Evolutionary conservation across 768 basidiomycete genomes (phyloP).

Genomic region (Suillus cothurnatus): DNA sequence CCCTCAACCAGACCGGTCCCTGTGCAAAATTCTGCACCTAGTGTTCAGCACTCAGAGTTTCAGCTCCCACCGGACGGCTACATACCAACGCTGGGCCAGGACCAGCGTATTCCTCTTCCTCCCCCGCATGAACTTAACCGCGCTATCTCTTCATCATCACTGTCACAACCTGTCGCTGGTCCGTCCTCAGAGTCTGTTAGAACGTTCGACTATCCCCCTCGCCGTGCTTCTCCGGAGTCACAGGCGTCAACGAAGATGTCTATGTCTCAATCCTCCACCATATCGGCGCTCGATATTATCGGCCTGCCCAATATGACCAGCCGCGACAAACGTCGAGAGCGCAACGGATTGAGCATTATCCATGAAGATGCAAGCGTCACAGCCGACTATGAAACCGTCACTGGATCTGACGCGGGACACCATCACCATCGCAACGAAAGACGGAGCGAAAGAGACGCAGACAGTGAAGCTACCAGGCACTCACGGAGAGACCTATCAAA

Average conservation of each 20-base stretch:
- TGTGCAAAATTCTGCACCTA: slow-evolving; percentile 22
- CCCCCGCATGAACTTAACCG: slow-evolving; percentile 51
- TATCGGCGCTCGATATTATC: slow-evolving; percentile 36
- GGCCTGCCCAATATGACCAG: slow-evolving; percentile 22
- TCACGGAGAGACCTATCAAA: slow-evolving; percentile 22
- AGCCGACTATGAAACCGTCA: slow-evolving; percentile 24
- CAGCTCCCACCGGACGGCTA: slow-evolving; percentile 49
- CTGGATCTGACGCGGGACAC: slow-evolving; percentile 23
- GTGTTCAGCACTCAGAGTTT: slow-evolving; percentile 21
- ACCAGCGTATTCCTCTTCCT: slow-evolving; percentile 46
- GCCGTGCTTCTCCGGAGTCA: slow-evolving; percentile 32
- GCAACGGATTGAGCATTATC: slow-evolving; percentile 32
- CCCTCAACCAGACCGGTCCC: slow-evolving; percentile 20
- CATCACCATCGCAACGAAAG: slow-evolving; percentile 7
- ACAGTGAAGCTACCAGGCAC: slow-evolving; percentile 19
- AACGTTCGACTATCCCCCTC: slow-evolving; percentile 26
- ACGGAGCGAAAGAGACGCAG: slow-evolving; percentile 14
- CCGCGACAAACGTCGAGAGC: slow-evolving; percentile 23
- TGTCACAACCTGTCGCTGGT: slow-evolving; percentile 26
- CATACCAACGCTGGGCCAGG: slow-evolving; percentile 45
- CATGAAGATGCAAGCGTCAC: slow-evolving; percentile 32
- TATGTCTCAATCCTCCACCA: slow-evolving; percentile 30
- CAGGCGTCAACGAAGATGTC: slow-evolving; percentile 26
- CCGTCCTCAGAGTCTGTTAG: slow-evolving; percentile 19
- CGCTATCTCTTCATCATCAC: slow-evolving; percentile 29